Evolutionary conservation across 148 eudicot species (phyloP).

Genomic region (Vaccinium vitisidaea): DNA sequence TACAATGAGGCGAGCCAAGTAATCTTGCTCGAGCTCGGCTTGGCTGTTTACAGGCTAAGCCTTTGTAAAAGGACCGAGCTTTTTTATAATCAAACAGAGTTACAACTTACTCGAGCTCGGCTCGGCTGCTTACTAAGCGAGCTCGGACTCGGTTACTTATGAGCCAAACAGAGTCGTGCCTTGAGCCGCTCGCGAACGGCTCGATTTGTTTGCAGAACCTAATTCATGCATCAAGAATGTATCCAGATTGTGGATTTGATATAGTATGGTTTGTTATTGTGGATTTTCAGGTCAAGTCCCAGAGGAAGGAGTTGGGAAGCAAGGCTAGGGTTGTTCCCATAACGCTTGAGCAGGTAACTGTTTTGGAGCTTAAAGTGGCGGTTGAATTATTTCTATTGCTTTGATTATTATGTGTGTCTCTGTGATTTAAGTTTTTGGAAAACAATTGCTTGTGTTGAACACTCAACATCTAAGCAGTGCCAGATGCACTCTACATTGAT

Average conservation of each 20-base stretch:
- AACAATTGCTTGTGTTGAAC: neutral
- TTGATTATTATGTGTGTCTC: neutral
- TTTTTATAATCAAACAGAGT: too few relatives aligned
- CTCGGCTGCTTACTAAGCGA: too few relatives aligned
- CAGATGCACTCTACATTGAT: too few relatives aligned
- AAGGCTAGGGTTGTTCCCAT: constrained; percentile 89
- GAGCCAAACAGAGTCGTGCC: too few relatives aligned
- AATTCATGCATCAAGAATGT: neutral
- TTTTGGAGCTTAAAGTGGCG: neutral
- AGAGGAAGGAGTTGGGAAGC: constrained; percentile 64
- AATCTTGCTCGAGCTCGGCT: too few relatives aligned
- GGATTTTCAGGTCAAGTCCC: constrained; percentile 51
- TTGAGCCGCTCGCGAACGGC: neutral
- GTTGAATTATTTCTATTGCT: neutral
- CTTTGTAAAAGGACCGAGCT: too few relatives aligned
- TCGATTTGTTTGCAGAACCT: neutral
- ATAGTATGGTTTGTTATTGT: constrained; percentile 1
- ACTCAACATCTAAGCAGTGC: neutral
- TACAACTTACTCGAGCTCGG: too few relatives aligned
- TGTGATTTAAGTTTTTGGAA: neutral
- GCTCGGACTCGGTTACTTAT: too few relatives aligned
- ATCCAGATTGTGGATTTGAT: neutral
- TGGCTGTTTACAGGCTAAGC: too few relatives aligned
- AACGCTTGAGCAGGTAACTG: constrained; percentile 78
- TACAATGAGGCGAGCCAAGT: too few relatives aligned